Conservation (phyloP, 106 monocot species). For the Hemerocallis citrina region DNA sequence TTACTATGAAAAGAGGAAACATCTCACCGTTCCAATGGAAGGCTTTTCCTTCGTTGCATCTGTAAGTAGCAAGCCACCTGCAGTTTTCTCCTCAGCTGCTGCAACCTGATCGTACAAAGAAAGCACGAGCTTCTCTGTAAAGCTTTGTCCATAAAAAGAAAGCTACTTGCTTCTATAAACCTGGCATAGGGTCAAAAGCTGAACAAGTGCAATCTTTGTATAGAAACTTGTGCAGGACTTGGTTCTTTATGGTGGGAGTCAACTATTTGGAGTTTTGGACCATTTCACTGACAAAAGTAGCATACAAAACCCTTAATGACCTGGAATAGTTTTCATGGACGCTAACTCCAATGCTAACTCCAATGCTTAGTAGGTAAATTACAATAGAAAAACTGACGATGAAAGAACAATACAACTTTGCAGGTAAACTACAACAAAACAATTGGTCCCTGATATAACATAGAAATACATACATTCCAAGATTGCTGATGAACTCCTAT, state of each 20-base stretch:
- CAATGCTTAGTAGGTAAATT: too few relatives aligned
- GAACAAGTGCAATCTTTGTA: too few relatives aligned
- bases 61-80: conserved; percentile 53
- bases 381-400: too few relatives aligned
- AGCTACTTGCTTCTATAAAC: neutral
- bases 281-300: neutral
- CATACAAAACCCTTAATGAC: neutral
- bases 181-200: neutral
- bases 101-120: conserved; percentile 19
- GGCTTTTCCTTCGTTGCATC: conserved; percentile 62
- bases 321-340: neutral
- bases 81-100: conserved; percentile 51
- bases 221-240: neutral
- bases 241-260: neutral
- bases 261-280: too few relatives aligned
- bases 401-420: too few relatives aligned
- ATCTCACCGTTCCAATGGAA: conserved; percentile 42
- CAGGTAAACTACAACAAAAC: too few relatives aligned
- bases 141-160: neutral
- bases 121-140: neutral
- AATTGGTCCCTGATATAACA: too few relatives aligned
- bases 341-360: too few relatives aligned
- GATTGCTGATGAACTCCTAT: too few relatives aligned
- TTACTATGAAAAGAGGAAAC: neutral
- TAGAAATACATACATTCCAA: too few relatives aligned